Evolutionary conservation across 352 stramenopile species (phyloP), one percentile per base, ranked within the genome.

Genomic region (Phytopythium montanum): DNA sequence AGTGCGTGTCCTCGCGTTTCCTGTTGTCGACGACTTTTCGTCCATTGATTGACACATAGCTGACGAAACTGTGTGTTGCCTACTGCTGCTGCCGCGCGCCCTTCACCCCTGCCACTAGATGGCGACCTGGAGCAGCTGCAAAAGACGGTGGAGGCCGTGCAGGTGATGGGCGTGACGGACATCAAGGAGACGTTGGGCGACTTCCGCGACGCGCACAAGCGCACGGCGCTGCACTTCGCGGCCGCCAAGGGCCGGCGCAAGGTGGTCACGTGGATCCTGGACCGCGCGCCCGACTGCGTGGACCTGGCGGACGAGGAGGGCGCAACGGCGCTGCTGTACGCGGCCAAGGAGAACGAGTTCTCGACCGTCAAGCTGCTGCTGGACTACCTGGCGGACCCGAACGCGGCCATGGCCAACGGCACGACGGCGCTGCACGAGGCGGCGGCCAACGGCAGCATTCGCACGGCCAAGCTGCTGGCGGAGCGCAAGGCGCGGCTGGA

Each of bases 131-230:
- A 85, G 56, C 60, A 77, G 41, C 61, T 94, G 38, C 56, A 90
- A 67, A 88, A 79, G 62, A 85, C 78, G n/a, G 60, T 88, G 33
- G 65, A 81, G 59, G 57, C 62, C 16, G 72, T 92, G 61, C 70
- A 87, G 50, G 68, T 76, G 45, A 83, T 87, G 68, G 78, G 80
- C 55, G 73, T 76, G 53, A 75, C 74, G 50, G 79, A 82, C 58
- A 59, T 73, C n/a, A 81, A 81, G 62, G 70, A 75, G 46, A 73
- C 82, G 51, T 68, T 94, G 26, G 76, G 58, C 63, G 80, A 86
- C 51, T 94, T 89, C 67, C 90, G 90, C 60, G 84, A 94, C 66
- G 84, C 78, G 45, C 79, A 94, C 67, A 87, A 92, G 69, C 84
- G 84, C 66, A 84, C 74, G 62, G 78, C 81, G 55, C 64, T 94